A percentile compares a stretch with the other conserved stretches of the same genome.
Conservation (phyloP, 257 asterid species). For the Penstemon barbatus region DNA sequence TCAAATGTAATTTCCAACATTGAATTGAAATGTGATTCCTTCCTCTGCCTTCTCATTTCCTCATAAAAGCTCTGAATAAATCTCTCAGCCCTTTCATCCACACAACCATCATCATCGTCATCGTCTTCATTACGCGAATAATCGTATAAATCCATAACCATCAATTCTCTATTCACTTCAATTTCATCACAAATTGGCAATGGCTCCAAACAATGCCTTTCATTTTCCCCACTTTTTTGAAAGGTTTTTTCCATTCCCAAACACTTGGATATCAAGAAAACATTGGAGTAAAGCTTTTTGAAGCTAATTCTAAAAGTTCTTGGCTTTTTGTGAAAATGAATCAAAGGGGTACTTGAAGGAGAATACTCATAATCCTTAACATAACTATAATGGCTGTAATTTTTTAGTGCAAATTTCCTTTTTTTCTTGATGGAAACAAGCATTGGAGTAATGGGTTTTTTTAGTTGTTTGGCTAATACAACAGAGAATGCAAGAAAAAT, state of each 20-base stretch:
- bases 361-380: constrained; percentile 65
- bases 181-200: constrained; percentile 20
- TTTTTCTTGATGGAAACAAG: constrained; percentile 37
- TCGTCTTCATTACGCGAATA: constrained; percentile 28
- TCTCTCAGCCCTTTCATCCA: constrained; percentile 81
- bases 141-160: constrained; percentile 22
- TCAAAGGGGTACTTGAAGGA: constrained; percentile 56
- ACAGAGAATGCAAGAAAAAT: constrained; percentile 37
- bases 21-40: constrained; percentile 18
- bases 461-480: constrained; percentile 47
- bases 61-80: constrained; percentile 74
- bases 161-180: constrained; percentile 22
- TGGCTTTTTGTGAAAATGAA: constrained; percentile 31
- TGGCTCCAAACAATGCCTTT: constrained; percentile 19
- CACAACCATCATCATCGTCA: constrained; percentile 38
- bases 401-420: constrained; percentile 34
- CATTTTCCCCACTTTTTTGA: constrained; percentile 7
- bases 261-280: constrained; percentile 38
- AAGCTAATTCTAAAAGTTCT: constrained; percentile 33
- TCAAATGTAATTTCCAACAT: too few relatives aligned
- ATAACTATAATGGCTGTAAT: constrained; percentile 42
- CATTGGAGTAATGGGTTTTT: constrained; percentile 40
- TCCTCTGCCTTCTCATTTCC: constrained; percentile 69
- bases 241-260: constrained; percentile 27
- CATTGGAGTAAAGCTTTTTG: constrained; percentile 36